Base-by-base conservation (phyloP, 1,139 yeast species). In the Suhomyces bolitotheri region DNA sequence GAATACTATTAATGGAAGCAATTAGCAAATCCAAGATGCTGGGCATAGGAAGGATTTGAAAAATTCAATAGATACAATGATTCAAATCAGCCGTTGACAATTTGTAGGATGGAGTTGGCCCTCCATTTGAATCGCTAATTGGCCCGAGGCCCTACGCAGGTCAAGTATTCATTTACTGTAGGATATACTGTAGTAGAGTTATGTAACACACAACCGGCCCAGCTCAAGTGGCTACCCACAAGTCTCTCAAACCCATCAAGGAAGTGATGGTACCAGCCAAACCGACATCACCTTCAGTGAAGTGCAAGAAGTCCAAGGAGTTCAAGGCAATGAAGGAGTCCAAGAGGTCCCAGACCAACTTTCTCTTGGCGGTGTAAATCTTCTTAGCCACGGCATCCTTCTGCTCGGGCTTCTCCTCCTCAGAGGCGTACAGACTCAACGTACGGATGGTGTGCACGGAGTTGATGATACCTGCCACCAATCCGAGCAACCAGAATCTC, bases 181-280 rank as follows among this genome's bases (percentile, higher is more conserved):
- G n/a, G n/a, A n/a, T n/a, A n/a, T n/a, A n/a, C n/a, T n/a, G n/a
- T n/a, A n/a, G n/a, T n/a, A n/a, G n/a, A n/a, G n/a, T n/a, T n/a
- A n/a, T n/a, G n/a, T n/a, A n/a, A n/a, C n/a, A n/a, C n/a, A n/a
- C n/a, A n/a, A n/a, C n/a, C n/a, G 17, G n/a, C 20, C 22, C 6
- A 11, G 15, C 25, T 21, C 21, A 23, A 8, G 62, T 58, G 26
- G 67, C 50, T 19, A 49, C 63, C 92, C 92, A 90, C 46, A 84
- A 64, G 50, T 86, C 89, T 54, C 73, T 76, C 43, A 87, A 70
- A 25, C 96, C 96, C 63, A 89, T 68, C 38, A 82, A 43, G 27
- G 96, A 83, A 21, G 97, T 88, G 43, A 86, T 66, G 22, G 84
- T 73, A 59, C 97, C 97, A 30, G 94, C 90, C 45, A 82, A 66